Conservation (phyloP, 495 filamentous ascomycete genomes). For the Margaritispora aquatica region DNA sequence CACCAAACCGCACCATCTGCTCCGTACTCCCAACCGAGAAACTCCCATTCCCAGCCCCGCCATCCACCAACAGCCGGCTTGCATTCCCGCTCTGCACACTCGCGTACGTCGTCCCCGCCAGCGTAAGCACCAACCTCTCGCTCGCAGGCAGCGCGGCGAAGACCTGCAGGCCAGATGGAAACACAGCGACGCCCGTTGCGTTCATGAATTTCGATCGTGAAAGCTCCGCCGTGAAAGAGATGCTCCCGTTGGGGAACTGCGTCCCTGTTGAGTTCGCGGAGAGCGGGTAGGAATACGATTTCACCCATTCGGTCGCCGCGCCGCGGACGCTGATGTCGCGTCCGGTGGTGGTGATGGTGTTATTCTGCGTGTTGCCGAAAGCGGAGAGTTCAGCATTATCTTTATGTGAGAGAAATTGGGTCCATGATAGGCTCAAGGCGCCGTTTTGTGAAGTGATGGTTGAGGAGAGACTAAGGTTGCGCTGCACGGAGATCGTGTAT, state of each 20-base stretch:
- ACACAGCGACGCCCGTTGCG: constrained; percentile 49
- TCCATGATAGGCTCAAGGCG: constrained; percentile 45
- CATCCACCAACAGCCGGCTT: constrained; percentile 27
- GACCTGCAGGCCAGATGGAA: constrained; percentile 49
- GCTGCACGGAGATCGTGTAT: constrained; percentile 51
- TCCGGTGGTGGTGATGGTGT: constrained; percentile 54
- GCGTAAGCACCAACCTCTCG: constrained; percentile 24
- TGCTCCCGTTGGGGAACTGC: constrained; percentile 36
- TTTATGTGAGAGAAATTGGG: constrained; percentile 50
- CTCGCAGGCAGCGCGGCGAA: constrained; percentile 27
- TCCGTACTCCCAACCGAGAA: background rate
- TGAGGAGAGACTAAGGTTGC: constrained; percentile 48
- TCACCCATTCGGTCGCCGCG: constrained; percentile 27
- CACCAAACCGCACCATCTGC: constrained; percentile 1
- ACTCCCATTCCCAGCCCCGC: constrained; percentile 3
- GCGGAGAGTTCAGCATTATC: constrained; percentile 51
- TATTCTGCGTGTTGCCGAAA: constrained; percentile 55
- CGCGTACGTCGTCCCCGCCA: constrained; percentile 33
- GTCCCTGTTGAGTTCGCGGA: constrained; percentile 49
- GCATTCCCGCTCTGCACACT: constrained; percentile 51
- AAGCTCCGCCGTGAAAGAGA: constrained; percentile 53
- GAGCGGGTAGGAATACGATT: constrained; percentile 58
- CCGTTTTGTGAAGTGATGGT: constrained; percentile 39
- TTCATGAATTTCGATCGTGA: constrained; percentile 49
- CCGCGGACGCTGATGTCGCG: constrained; percentile 36